Percentiles rank a stretch among this genome's conserved stretches.
These are phyloP conservation scores for Silene latifolia DNA, from an alignment of 148 eudicot genomes.

Conservation along the genomic window DNA sequence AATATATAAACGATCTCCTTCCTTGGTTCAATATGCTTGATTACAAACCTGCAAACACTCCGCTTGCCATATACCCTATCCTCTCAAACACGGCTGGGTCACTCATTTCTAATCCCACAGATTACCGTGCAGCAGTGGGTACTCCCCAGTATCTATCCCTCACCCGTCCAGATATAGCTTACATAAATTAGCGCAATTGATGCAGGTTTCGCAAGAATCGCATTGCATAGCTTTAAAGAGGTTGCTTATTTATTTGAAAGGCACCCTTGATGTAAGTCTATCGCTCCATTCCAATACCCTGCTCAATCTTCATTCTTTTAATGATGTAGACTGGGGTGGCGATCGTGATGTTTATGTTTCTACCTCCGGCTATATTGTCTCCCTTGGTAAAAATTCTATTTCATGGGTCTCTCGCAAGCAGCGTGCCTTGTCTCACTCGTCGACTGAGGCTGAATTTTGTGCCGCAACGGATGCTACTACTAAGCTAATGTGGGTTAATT, in stretches of 20 bases:
- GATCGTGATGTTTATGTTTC: background rate
- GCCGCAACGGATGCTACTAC: background rate
- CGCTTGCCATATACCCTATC: background rate
- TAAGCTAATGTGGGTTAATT: background rate
- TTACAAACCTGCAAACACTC: background rate
- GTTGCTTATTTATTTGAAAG: background rate
- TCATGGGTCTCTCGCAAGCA: background rate
- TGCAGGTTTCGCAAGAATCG: background rate
- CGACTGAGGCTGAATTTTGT: background rate
- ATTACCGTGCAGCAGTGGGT: background rate
- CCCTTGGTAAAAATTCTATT: background rate
- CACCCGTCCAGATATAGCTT: no score
- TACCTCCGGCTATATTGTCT: constrained; percentile 1
- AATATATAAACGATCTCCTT: no score
- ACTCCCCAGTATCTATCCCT: background rate
- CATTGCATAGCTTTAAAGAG: background rate
- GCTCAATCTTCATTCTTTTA: background rate
- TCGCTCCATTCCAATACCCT: background rate
- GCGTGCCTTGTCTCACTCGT: no score
- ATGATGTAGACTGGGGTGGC: background rate
- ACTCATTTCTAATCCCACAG: background rate
- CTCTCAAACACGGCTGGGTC: background rate
- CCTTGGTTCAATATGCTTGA: background rate
- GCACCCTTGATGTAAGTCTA: background rate
- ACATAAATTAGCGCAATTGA: background rate